These are phyloP conservation scores for Aotearoamyces nothofagi DNA, from an alignment of 2,329 filamentous ascomycete genomes.

Conservation along the genomic window DNA sequence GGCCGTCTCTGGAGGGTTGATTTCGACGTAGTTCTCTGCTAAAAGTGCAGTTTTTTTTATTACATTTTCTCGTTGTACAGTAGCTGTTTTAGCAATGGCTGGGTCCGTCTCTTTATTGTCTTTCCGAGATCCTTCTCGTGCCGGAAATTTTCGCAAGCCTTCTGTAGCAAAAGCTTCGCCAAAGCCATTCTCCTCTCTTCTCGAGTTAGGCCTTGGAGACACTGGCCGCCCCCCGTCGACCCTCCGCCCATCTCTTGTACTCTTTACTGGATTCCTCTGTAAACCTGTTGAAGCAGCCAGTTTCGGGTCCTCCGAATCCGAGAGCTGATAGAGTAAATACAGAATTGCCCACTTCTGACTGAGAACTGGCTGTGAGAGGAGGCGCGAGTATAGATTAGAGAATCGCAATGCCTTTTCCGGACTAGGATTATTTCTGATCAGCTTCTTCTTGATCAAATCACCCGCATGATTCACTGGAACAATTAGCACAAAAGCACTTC, in stretches of 20 bases:
- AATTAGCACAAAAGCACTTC: too few relatives aligned
- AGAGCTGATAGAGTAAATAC: slow-evolving; percentile 74
- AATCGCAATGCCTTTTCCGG: slow-evolving; percentile 68
- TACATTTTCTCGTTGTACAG: slow-evolving; percentile 14
- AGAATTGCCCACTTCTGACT: slow-evolving; percentile 96
- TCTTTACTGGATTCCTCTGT: slow-evolving; percentile 18
- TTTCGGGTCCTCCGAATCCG: slow-evolving; percentile 35
- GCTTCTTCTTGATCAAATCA: slow-evolving; percentile 78
- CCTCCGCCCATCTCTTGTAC: slow-evolving; percentile 7
- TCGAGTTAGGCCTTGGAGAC: slow-evolving; percentile 21
- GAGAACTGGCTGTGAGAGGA: slow-evolving; percentile 81
- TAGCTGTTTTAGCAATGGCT: slow-evolving; percentile 12
- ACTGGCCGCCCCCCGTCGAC: slow-evolving; percentile 8
- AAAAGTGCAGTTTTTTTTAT: slow-evolving; percentile 35
- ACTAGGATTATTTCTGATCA: slow-evolving; percentile 63
- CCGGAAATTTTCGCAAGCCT: slow-evolving; percentile 23
- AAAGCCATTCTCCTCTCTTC: slow-evolving; percentile 21
- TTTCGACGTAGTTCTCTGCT: slow-evolving; percentile 38
- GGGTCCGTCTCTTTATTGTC: slow-evolving; percentile 18
- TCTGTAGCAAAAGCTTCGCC: slow-evolving; percentile 37
- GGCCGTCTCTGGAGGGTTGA: slow-evolving; percentile 47
- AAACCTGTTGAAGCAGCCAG: slow-evolving; percentile 14
- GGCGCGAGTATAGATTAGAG: slow-evolving; percentile 76
- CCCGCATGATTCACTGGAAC: slow-evolving; percentile 68
- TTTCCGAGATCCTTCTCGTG: slow-evolving; percentile 16